Conservation (phyloP, 2,329 filamentous ascomycete genomes). For the Exophiala alcalophila region DNA sequence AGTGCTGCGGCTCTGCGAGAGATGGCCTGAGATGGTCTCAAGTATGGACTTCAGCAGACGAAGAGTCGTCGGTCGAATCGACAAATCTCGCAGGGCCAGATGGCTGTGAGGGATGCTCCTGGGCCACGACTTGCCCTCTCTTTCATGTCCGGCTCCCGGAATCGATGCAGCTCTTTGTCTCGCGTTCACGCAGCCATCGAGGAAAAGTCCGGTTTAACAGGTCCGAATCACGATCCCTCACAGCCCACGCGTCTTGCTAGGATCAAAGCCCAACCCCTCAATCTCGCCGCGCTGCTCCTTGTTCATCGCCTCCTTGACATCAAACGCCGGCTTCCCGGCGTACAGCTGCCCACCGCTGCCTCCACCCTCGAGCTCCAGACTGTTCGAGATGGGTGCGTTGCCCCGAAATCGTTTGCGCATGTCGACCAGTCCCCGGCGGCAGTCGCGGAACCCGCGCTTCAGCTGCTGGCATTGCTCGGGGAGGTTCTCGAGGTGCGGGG, state of each 20-base stretch:
- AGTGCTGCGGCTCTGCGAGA: no score
- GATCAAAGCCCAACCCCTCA: conserved; percentile 40
- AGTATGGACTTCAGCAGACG: no score
- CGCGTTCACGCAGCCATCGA: no score
- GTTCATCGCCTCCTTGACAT: conserved; percentile 65
- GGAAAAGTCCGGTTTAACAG: no score
- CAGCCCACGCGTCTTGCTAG: conserved; percentile 47
- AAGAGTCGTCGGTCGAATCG: no score
- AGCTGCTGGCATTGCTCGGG: conserved; percentile 88
- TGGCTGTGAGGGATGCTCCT: no score
- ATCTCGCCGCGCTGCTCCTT: conserved; percentile 52
- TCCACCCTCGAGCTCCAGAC: conserved; percentile 60
- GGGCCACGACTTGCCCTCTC: no score
- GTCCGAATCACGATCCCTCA: conserved; percentile 26
- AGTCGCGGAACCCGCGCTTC: conserved; percentile 88
- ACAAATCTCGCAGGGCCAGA: no score
- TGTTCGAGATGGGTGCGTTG: conserved; percentile 76
- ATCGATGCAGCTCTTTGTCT: no score
- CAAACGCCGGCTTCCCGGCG: conserved; percentile 70
- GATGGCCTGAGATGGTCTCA: no score
- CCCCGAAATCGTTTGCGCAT: conserved; percentile 98
- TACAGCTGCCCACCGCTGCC: conserved; percentile 65
- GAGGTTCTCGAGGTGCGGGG: conserved; percentile 75
- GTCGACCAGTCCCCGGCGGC: conserved; percentile 93
- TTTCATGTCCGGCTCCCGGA: no score